phyloP scores from a whole-genome alignment of 192 early-diverging fungal genomes.

The Dispira parvispora region DNA sequence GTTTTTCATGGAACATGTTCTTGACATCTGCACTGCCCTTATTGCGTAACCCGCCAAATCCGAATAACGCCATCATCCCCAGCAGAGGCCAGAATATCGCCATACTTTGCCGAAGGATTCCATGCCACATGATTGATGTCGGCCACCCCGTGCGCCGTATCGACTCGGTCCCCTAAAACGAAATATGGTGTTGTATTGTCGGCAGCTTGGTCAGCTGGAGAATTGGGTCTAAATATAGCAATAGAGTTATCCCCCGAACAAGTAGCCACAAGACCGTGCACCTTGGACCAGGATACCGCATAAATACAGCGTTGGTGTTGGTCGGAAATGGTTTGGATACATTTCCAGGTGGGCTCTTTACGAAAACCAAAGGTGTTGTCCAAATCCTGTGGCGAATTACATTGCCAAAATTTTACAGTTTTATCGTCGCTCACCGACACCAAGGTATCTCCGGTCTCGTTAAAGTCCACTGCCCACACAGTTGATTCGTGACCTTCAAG shows the following conservation, averaged over 20 bases:
- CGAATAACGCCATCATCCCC: slow-evolving; percentile 81
- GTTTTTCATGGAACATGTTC: not conserved
- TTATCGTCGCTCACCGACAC: slow-evolving; percentile 79
- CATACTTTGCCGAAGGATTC: slow-evolving; percentile 46
- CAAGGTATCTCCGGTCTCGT: slow-evolving; percentile 38
- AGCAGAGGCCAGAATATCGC: slow-evolving; percentile 60
- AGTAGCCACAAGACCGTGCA: slow-evolving; percentile 56
- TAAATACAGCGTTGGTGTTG: slow-evolving; percentile 79
- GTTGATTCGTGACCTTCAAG: slow-evolving; percentile 76
- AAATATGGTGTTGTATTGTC: not conserved
- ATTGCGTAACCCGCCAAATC: slow-evolving; percentile 47
- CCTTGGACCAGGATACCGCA: slow-evolving; percentile 79
- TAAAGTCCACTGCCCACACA: slow-evolving; percentile 88
- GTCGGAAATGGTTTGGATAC: slow-evolving; percentile 43
- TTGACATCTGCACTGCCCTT: not conserved
- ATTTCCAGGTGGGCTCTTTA: slow-evolving; percentile 47
- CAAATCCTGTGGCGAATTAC: slow-evolving; percentile 15
- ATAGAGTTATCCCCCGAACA: slow-evolving; percentile 71
- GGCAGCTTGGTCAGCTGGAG: not conserved
- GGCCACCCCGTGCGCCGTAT: slow-evolving; percentile 54
- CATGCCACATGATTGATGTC: slow-evolving; percentile 88
- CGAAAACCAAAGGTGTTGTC: slow-evolving; percentile 31
- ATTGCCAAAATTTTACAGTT: slow-evolving; percentile 64
- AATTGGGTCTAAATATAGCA: slow-evolving; percentile 33
- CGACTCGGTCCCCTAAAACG: not conserved